These are phyloP conservation scores for Licmophora abbreviata DNA, from an alignment of 108 stramenopile genomes.

Conservation along the genomic window DNA sequence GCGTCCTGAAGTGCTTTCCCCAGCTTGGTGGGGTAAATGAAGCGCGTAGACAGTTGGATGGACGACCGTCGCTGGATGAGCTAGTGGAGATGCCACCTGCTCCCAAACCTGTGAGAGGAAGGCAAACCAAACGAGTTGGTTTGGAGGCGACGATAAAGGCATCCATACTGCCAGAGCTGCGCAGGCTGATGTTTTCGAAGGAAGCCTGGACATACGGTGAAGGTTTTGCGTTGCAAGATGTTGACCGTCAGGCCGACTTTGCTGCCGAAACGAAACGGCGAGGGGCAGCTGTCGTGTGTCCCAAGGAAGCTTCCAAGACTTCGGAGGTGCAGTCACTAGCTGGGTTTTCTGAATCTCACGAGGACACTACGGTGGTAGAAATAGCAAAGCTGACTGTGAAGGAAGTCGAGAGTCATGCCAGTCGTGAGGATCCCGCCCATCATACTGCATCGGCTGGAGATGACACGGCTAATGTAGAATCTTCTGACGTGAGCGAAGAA, in stretches of 20 bases:
- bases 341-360: no score
- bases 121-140: conserved; percentile 23
- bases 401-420: no score
- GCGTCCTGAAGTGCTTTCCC: background rate
- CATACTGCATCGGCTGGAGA: no score
- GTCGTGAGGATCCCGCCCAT: no score
- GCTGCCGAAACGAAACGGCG: background rate
- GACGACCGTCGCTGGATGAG: background rate
- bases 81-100: background rate
- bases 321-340: no score
- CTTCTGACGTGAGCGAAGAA: no score
- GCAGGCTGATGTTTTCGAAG: conserved; percentile 24
- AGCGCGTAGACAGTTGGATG: background rate
- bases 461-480: no score
- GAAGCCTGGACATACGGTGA: conserved; percentile 19
- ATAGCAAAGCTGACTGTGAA: no score
- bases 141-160: conserved; percentile 40
- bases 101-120: conserved; percentile 11
- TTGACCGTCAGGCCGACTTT: no score
- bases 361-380: no score
- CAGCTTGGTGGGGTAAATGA: background rate
- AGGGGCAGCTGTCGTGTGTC: background rate
- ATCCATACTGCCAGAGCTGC: conserved; percentile 31
- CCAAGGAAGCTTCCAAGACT: no score
- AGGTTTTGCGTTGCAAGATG: conserved; percentile 9